Evolutionary conservation across 306 rosid species (phyloP).

Genomic region (Rubus idaeus): DNA sequence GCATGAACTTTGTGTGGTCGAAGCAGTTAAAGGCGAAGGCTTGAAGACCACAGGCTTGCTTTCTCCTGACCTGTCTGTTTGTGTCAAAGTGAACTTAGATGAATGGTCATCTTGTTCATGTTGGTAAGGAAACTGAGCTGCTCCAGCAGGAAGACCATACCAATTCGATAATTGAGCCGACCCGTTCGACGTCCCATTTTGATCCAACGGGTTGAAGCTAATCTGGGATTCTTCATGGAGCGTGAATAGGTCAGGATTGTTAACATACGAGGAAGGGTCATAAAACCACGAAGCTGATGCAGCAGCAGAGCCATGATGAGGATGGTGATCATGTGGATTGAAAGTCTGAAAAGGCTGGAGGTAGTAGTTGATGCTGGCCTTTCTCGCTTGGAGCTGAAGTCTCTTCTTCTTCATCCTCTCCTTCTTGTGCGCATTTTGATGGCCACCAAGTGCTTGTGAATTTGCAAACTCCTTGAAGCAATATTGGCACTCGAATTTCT

Average conservation of each 20-base stretch:
- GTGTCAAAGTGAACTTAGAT: slow-evolving; percentile 54
- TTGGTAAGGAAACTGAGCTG: slow-evolving; percentile 5
- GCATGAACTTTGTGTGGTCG: slow-evolving; percentile 40
- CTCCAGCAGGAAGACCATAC: slow-evolving; percentile 38
- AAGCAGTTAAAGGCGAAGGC: slow-evolving; percentile 45
- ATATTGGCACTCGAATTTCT: slow-evolving; percentile 80
- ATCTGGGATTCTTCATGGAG: slow-evolving; percentile 58
- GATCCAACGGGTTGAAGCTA: slow-evolving; percentile 55
- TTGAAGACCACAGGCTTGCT: slow-evolving; percentile 33
- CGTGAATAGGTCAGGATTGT: slow-evolving; percentile 32
- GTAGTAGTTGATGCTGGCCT: slow-evolving; percentile 66
- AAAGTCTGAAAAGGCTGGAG: slow-evolving; percentile 60
- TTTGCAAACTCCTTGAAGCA: slow-evolving; percentile 86
- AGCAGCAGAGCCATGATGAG: slow-evolving; percentile 25
- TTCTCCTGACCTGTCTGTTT: slow-evolving; percentile 12
- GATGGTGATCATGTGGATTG: slow-evolving; percentile 30
- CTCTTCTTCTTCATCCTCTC: slow-evolving; percentile 95
- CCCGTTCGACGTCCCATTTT: slow-evolving; percentile 23
- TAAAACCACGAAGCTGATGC: slow-evolving; percentile 50
- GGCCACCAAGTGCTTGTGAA: slow-evolving; percentile 96
- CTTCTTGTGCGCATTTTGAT: slow-evolving; percentile 97
- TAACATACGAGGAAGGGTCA: slow-evolving; percentile 52
- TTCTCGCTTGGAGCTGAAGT: slow-evolving; percentile 83
- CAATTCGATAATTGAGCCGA: slow-evolving; percentile 35
- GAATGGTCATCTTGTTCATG: slow-evolving; percentile 22